Evolutionary conservation across 805 yeast species (phyloP).

Genomic region (Clavispora phyllophila): DNA sequence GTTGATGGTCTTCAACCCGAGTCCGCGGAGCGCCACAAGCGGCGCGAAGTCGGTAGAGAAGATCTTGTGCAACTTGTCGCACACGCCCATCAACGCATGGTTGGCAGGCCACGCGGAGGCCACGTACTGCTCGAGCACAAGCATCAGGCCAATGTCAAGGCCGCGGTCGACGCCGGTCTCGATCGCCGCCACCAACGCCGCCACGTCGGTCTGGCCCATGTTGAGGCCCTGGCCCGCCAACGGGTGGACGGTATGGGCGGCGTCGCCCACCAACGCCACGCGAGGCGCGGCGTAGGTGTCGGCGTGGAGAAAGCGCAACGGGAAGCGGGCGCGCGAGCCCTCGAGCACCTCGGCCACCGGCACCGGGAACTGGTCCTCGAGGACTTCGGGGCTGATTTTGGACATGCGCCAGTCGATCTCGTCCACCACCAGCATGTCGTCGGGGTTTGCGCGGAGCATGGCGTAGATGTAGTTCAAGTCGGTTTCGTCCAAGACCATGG

Average conservation of each 20-base stretch:
- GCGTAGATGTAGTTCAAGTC: conserved; percentile 71
- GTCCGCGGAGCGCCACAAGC: conserved; percentile 64
- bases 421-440: conserved; percentile 47
- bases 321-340: conserved; percentile 79
- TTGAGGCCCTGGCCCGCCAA: conserved; percentile 97
- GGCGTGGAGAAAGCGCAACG: conserved; percentile 82
- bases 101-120: conserved; percentile 76
- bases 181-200: conserved; percentile 59
- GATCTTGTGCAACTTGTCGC: conserved; percentile 86
- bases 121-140: conserved; percentile 84
- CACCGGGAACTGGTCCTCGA: conserved; percentile 64
- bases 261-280: conserved; percentile 94
- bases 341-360: conserved; percentile 54
- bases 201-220: conserved; percentile 95
- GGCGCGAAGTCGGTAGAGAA: conserved; percentile 73
- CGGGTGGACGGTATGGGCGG: conserved; percentile 97
- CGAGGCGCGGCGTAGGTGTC: conserved; percentile 82
- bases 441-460: conserved; percentile 30
- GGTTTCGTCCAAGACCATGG: conserved; percentile 67
- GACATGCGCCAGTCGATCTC: conserved; percentile 73
- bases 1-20: conserved; percentile 72
- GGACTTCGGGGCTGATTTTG: conserved; percentile 33
- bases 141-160: conserved; percentile 75
- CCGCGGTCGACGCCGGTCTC: conserved; percentile 74
- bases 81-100: conserved; percentile 77